These are phyloP conservation scores for Pleurotus salmoneostramineus DNA, from an alignment of 768 basidiomycete species.

Conservation along the genomic window DNA sequence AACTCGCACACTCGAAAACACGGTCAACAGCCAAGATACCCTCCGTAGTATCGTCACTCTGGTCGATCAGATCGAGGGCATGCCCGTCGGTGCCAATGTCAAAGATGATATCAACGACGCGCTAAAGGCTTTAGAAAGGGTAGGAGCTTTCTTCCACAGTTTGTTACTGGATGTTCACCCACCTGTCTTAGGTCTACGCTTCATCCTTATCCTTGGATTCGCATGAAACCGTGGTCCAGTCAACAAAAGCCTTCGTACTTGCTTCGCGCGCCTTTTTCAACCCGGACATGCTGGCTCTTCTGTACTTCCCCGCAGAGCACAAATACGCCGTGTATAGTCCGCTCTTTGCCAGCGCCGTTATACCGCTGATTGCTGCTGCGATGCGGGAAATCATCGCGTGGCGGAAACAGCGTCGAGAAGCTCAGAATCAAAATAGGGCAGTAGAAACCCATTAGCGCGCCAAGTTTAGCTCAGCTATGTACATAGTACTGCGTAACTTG, in stretches of 20 bases:
- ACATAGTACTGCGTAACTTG: too few relatives aligned
- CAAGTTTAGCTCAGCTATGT: too few relatives aligned
- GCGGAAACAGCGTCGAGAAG: constrained; percentile 33
- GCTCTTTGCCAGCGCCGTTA: constrained; percentile 85
- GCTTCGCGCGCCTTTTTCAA: constrained; percentile 93
- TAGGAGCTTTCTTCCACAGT: constrained; percentile 34
- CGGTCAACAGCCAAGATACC: constrained; percentile 64
- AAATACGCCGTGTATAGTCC: constrained; percentile 97
- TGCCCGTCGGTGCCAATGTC: constrained; percentile 86
- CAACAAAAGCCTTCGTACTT: constrained; percentile 56
- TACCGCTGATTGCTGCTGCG: constrained; percentile 75
- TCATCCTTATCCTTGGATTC: constrained; percentile 35
- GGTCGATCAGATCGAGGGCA: constrained; percentile 82
- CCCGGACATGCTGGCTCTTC: constrained; percentile 90
- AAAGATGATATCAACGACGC: constrained; percentile 67
- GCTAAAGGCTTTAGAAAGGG: constrained; percentile 70
- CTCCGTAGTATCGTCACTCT: constrained; percentile 80
- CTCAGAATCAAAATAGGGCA: constrained; percentile 9
- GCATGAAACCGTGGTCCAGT: constrained; percentile 47
- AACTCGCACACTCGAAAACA: constrained; percentile 65
- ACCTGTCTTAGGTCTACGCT: constrained; percentile 36
- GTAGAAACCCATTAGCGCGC: too few relatives aligned
- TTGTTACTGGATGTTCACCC: constrained; percentile 7
- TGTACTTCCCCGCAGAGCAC: constrained; percentile 98
- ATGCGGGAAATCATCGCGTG: constrained; percentile 70